Percentiles rank a stretch among this genome's conserved stretches.
Evolutionary conservation across 2,329 filamentous ascomycete species (phyloP).

Genomic region (Exophiala sideris): DNA sequence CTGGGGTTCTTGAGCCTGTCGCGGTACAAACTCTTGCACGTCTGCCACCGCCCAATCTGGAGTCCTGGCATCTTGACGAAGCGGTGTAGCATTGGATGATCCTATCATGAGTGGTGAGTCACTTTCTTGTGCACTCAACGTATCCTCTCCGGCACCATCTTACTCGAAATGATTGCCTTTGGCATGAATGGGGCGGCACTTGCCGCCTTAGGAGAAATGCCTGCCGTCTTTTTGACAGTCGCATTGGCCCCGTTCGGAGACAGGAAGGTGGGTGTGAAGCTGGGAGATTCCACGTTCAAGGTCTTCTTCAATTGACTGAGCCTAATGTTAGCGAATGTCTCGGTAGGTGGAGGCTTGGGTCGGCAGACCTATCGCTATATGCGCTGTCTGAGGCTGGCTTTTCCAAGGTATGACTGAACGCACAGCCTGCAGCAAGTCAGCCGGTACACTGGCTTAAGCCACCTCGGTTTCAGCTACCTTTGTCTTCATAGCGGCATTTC

Average conservation of each 20-base stretch:
- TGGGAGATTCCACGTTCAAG: conserved; percentile 92
- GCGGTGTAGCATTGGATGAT: conserved; percentile 43
- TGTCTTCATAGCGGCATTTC: conserved; percentile 86
- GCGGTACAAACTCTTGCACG: conserved; percentile 52
- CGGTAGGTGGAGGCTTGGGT: neutral
- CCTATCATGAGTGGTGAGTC: conserved; percentile 21
- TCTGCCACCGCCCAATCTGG: conserved; percentile 46
- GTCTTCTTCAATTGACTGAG: conserved; percentile 34
- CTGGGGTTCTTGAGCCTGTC: conserved; percentile 49
- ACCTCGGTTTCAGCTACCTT: conserved; percentile 49
- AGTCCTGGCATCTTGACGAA: conserved; percentile 39
- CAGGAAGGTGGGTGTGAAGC: conserved; percentile 72
- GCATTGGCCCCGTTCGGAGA: conserved; percentile 41
- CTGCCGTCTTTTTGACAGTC: conserved; percentile 20
- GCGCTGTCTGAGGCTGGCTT: conserved; percentile 33
- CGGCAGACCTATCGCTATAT: conserved; percentile 35
- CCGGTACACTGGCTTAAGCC: conserved; percentile 2
- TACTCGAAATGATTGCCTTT: conserved; percentile 41
- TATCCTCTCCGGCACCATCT: conserved; percentile 15
- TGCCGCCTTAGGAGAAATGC: conserved; percentile 83
- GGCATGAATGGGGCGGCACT: conserved; percentile 66
- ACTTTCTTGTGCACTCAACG: conserved; percentile 4
- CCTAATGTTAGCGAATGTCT: neutral
- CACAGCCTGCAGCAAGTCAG: conserved; percentile 55
- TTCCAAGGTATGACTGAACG: conserved; percentile 69